A percentile compares a stretch with the other conserved stretches of the same genome.
These are phyloP conservation scores for Trichoderma simmonsii DNA, from an alignment of 2,329 filamentous ascomycete genomes.

Conservation along the genomic window DNA sequence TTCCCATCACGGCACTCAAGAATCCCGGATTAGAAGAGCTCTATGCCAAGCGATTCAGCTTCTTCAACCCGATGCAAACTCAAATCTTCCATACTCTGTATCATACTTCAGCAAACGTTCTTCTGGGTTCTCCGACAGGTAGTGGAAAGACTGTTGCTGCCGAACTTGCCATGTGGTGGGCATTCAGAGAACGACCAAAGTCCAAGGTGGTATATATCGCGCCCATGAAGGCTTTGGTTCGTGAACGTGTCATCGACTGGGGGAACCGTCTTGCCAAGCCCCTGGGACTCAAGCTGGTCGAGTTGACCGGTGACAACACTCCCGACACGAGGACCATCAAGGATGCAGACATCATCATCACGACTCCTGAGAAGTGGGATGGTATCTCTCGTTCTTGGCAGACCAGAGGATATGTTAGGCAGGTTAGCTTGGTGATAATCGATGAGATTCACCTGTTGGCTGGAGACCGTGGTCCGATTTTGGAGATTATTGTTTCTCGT, in stretches of 20 bases:
- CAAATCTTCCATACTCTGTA: constrained; percentile 98
- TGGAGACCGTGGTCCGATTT: constrained; percentile 91
- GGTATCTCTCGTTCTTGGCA: constrained; percentile 99
- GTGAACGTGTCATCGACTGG: constrained; percentile 96
- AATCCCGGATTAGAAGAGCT: constrained; percentile 84
- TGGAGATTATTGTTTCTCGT: constrained; percentile 89
- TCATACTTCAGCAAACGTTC: constrained; percentile 84
- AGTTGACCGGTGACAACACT: constrained; percentile 95
- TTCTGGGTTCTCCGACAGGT: constrained; percentile 92
- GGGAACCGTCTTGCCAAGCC: constrained; percentile 73
- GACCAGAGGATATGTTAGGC: constrained; percentile 90
- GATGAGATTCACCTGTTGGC: constrained; percentile 98
- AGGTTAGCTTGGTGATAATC: constrained; percentile 95
- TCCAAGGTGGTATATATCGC: constrained; percentile 99
- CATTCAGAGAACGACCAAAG: constrained; percentile 87
- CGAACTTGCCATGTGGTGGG: constrained; percentile 99
- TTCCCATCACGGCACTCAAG: constrained; percentile 82
- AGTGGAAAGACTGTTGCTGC: constrained; percentile 97
- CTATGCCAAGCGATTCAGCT: constrained; percentile 85
- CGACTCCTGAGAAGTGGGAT: constrained; percentile 99
- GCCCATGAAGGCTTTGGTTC: constrained; percentile 97
- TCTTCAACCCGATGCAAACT: constrained; percentile 99
- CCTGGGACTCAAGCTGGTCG: constrained; percentile 85
- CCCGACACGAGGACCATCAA: constrained; percentile 94
- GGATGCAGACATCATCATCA: constrained; percentile 96